Conservation (phyloP, 257 asterid genomes). For the Solanum chiquidenum region DNA sequence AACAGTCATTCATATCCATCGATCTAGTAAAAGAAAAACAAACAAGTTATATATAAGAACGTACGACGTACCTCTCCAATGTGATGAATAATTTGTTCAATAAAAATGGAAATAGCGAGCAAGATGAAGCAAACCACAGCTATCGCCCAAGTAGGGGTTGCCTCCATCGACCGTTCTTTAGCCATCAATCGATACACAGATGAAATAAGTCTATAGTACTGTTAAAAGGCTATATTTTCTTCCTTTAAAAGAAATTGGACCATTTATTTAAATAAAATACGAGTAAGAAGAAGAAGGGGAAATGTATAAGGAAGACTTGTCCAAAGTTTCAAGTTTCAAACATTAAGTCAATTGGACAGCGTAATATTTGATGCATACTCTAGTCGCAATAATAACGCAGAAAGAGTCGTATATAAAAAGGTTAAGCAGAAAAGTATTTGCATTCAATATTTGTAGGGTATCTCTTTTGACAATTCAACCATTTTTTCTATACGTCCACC, state of each 20-base stretch:
- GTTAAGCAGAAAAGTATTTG: neutral
- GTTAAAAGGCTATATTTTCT: neutral
- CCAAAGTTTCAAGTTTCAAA: neutral
- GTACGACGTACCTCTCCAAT: constrained; percentile 4
- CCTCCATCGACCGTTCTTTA: constrained; percentile 8
- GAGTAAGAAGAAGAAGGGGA: neutral
- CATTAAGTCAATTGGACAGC: neutral
- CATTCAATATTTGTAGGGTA: neutral
- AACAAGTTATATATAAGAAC: neutral
- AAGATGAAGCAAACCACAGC: constrained; percentile 8
- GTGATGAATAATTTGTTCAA: constrained; percentile 11
- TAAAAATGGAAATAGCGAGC: constrained; percentile 9
- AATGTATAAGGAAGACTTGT: neutral
- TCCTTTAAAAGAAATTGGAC: neutral
- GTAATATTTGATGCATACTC: neutral
- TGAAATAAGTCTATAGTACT: neutral
- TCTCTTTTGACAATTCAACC: neutral
- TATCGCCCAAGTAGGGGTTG: constrained; percentile 15
- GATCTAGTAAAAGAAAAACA: neutral
- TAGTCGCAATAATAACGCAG: neutral
- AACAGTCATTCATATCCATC: neutral
- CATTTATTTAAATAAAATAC: neutral
- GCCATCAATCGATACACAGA: neutral
- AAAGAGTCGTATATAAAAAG: neutral
- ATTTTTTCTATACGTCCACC: neutral